Evolutionary conservation across 352 stramenopile genomes (phyloP), one percentile per base, ranked within the genome.

Genomic region (Bremia lactucae): DNA sequence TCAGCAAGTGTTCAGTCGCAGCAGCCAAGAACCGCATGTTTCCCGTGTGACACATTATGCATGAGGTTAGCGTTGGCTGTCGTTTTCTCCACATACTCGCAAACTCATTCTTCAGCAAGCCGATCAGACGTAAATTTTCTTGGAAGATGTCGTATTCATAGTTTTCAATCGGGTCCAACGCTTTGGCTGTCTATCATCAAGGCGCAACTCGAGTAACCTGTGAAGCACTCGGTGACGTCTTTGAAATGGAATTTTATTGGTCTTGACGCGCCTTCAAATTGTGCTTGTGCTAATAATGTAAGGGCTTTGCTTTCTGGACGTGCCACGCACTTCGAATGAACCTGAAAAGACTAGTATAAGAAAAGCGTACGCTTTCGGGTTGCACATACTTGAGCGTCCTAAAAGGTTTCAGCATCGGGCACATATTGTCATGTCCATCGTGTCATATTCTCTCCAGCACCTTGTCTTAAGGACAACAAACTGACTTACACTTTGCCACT

Each of bases 131-230:
- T 16, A 97, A 46, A 52, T 96, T 97, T 60, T 96, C 77, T 38
- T 90, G 86, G 11, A 90, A 97, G 49, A 97, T 97, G 49, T 96
- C 86, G 57, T 97, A 97, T 58, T 97, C 97, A 76, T 97, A 97
- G 39, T 87, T 83, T 49, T 96, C 96, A 73, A 97, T 97, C 70
- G 96, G 84, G 6, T 68, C 76, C 53, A 95, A 95, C 13, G 85
- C 84, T 48, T 90, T 93, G 48, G 56, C 97, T 88, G 63, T 96
- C 96, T 49, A 82, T 80, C 75, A 97, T 96, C 16, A 97, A 61
- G 39, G 97, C 84, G 78, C 31, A 97, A 50, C 62, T 96, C 82
- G 15, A 97, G 68, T 34, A 92, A 85, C 45, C 85, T 71, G 28
- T 88, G 62, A 3, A 96, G 60, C 28, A 86, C 60, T 6, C 54